Evolutionary conservation across 139 green algal species (phyloP), one percentile per base, ranked within the genome.

Genomic region (Micractinium conductrix): DNA sequence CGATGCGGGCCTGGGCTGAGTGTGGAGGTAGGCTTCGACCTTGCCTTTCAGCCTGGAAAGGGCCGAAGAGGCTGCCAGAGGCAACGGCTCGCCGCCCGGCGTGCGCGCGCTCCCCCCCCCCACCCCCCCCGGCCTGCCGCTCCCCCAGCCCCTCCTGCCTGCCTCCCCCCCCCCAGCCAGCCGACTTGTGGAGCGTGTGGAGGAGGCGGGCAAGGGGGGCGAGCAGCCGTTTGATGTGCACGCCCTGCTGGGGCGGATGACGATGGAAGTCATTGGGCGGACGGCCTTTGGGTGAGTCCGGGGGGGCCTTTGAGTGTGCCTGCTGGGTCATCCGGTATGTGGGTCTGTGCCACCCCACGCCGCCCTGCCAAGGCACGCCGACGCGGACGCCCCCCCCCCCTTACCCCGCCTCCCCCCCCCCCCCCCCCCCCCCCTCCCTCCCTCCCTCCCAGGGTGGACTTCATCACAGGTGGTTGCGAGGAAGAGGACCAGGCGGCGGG

Each of bases 241-340:
- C 12, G 22, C 28, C 8, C 78, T 81, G 83, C 74, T 89, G 63
- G 78, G 83, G 8, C 30, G 74, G 5, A 78, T 90, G 82, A 90
- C 86, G 19, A 72, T 90, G 79, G 58, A 86, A 30, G 86, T 89
- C 44, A 78, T 89, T 21, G 86, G 86, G 0, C 33, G 35, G 2
- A 26, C 81, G 2, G 81, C 81, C n/a, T 89, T 88, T 60, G 85
- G 85, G 81, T 88, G 48, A 58, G 75, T n/a, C n/a, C n/a, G n/a
- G n/a, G n/a, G n/a, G n/a, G n/a, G n/a, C n/a, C n/a, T n/a, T n/a
- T n/a, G n/a, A n/a, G n/a, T 16, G n/a, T 43, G 26, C 21, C 55
- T 42, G 2, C 63, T 33, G 28, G 30, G 28, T 42, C 10, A 37
- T 42, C 8, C 68, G 33, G n/a, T 79, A 48, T n/a, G n/a, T n/a